Evolutionary conservation across 1,139 yeast genomes (phyloP), one percentile per base, ranked within the genome.

Genomic region (Insectozyma bohioensis): DNA sequence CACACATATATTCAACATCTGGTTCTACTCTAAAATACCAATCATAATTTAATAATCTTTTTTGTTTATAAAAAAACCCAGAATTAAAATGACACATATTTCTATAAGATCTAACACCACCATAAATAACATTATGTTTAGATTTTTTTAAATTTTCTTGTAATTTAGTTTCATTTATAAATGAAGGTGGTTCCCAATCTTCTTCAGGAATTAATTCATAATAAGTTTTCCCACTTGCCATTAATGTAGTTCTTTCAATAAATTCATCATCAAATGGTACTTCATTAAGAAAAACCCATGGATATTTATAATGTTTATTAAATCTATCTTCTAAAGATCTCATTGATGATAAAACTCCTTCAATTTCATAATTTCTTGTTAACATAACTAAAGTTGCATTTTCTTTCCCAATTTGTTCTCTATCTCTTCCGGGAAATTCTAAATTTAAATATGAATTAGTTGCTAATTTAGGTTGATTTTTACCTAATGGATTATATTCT

Each of bases 191-290:
- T 20, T 67, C 50, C 75, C 75, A 69, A 45, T 70, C 72, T 13
- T 50, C 55, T 19, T 38, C 43, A 0, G 75, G 75, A 2, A 70
- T 63, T 28, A 69, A 49, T 39, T 69, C 75, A 43, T 70, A 66
- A 42, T 39, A 69, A 1, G 90, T 78, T 31, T 73, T 57, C 0
- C 96, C 94, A 39, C 90, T 81, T 0, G 90, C 95, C 95, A 90
- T 85, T 18, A 85, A 72, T 1, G 82, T 66, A 0, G 97, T 88
- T 45, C 75, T 54, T 33, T 65, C 72, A 13, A 58, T 67, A 44
- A 68, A 68, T 13, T 61, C 71, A 12, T 55, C 58, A 16, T 46
- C 56, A 40, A 68, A 67, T 3, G 73, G 72, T 7, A 52, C 72
- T 28, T 70, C 75, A 41, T 67, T 65, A 32, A 67, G 44, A 33